phyloP scores from a whole-genome alignment of 768 basidiomycete genomes.

The Tricholoma bakamatsutake region DNA sequence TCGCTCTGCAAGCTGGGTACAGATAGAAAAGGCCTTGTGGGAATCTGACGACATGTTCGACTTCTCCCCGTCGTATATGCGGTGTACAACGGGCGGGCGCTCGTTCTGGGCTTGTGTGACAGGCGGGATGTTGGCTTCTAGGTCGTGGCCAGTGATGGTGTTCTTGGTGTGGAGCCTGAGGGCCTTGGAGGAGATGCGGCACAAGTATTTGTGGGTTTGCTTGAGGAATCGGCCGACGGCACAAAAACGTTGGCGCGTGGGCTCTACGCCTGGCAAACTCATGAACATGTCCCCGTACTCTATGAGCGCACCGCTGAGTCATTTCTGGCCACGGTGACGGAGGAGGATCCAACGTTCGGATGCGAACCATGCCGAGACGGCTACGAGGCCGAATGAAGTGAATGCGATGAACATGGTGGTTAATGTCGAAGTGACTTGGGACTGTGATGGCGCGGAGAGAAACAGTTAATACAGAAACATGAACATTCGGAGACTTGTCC shows the following conservation, averaged over 20 bases:
- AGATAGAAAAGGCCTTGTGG: constrained; percentile 10
- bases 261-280: constrained; percentile 22
- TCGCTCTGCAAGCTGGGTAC: constrained; percentile 13
- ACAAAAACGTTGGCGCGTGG: constrained; percentile 9
- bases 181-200: constrained; percentile 20
- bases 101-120: constrained; percentile 13
- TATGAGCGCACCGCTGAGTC: constrained; percentile 56
- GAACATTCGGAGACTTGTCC: constrained; percentile 37
- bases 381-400: constrained; percentile 64
- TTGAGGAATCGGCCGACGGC: constrained; percentile 13
- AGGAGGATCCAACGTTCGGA: constrained; percentile 63
- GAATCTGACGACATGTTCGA: constrained; percentile 7
- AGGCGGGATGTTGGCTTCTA: constrained; percentile 25
- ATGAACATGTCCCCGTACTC: constrained; percentile 37
- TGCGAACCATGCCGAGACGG: constrained; percentile 71
- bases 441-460: constrained; percentile 28
- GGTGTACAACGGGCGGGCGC: constrained; percentile 8
- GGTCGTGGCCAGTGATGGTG: constrained; percentile 19
- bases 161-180: constrained; percentile 19
- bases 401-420: constrained; percentile 74
- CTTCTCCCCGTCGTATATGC: constrained; percentile 16
- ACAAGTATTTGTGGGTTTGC: constrained; percentile 11
- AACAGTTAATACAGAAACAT: background rate
- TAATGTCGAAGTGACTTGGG: constrained; percentile 55
- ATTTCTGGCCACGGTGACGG: constrained; percentile 59